These are phyloP conservation scores for Podaxis mareebaensis DNA, from an alignment of 768 basidiomycete species.

Conservation along the genomic window DNA sequence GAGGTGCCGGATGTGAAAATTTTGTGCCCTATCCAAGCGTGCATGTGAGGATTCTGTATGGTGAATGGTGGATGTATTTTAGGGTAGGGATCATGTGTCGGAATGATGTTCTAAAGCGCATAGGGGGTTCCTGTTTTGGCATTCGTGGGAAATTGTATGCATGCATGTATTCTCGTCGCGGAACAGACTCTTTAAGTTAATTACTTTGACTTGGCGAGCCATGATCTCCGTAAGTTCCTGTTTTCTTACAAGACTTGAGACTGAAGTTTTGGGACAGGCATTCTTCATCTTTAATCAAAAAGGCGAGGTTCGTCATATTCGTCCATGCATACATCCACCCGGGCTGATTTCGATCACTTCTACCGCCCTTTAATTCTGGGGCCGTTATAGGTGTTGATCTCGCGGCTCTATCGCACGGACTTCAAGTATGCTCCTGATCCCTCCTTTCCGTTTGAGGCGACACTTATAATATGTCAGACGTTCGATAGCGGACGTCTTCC, in stretches of 20 bases:
- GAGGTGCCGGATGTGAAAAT: too few species aligned
- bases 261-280: constrained; percentile 50
- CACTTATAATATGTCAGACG: constrained; percentile 53
- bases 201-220: neutral
- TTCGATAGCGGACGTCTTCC: constrained; percentile 95
- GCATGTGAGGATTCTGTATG: too few species aligned
- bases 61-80: too few species aligned
- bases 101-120: too few species aligned
- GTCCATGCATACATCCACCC: neutral
- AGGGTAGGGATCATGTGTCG: too few species aligned
- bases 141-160: too few species aligned
- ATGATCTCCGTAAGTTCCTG: constrained; percentile 7
- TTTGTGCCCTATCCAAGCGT: too few species aligned
- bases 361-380: neutral
- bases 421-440: constrained; percentile 68
- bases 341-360: neutral
- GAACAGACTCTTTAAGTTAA: too few species aligned
- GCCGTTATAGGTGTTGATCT: constrained; percentile 80
- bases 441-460: neutral
- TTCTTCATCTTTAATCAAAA: constrained; percentile 99
- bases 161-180: too few species aligned
- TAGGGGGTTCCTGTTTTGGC: too few species aligned
- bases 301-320: constrained; percentile 73
- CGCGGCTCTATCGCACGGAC: constrained; percentile 93
- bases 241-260: neutral